These are phyloP conservation scores for Citrullus mucosospermus DNA, from an alignment of 306 rosid species.

Conservation along the genomic window DNA sequence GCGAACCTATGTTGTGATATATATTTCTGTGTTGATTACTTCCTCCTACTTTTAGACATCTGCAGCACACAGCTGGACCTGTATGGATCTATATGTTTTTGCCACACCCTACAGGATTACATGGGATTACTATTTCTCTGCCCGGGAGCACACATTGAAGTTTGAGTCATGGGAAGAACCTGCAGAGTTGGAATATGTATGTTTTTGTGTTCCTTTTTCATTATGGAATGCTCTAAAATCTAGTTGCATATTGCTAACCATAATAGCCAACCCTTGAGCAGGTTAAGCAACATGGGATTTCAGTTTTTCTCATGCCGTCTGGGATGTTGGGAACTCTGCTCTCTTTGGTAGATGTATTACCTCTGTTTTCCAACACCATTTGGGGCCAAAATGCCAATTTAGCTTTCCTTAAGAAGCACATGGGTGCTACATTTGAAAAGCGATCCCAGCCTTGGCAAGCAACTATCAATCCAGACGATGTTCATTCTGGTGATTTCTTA, in stretches of 20 bases:
- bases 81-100: slow-evolving; percentile 95
- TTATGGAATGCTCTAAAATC: slow-evolving; percentile 8
- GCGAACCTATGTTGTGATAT: neutral
- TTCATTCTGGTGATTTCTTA: slow-evolving; percentile 88
- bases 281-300: slow-evolving; percentile 90
- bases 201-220: slow-evolving; percentile 1
- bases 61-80: slow-evolving; percentile 95
- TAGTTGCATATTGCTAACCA: slow-evolving; percentile 3
- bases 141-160: slow-evolving; percentile 64
- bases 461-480: slow-evolving; percentile 66
- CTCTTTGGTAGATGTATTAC: slow-evolving; percentile 74
- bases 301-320: slow-evolving; percentile 98
- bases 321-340: slow-evolving; percentile 94
- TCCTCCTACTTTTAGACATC: slow-evolving; percentile 39
- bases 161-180: slow-evolving; percentile 91
- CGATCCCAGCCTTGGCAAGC: slow-evolving; percentile 65
- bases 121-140: slow-evolving; percentile 91
- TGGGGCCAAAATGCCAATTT: slow-evolving; percentile 92
- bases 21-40: neutral
- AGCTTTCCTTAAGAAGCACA: slow-evolving; percentile 71
- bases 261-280: slow-evolving; percentile 29
- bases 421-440: slow-evolving; percentile 83
- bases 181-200: slow-evolving; percentile 97
- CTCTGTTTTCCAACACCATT: slow-evolving; percentile 69
- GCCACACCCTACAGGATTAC: slow-evolving; percentile 93